Conservation (phyloP, 1,139 yeast species). For the Sugiyamaella novakii region DNA sequence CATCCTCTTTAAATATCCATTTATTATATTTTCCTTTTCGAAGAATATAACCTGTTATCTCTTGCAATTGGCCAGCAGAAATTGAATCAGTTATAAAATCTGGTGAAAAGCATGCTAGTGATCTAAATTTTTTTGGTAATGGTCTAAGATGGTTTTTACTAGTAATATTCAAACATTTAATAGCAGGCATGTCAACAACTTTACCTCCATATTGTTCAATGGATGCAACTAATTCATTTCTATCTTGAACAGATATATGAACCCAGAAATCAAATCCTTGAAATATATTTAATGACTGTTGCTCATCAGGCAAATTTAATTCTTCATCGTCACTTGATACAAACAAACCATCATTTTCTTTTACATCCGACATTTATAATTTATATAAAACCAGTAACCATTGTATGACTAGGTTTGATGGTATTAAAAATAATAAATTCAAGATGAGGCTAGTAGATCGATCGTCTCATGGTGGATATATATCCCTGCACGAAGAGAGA, state of each 20-base stretch:
- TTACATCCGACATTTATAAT: neutral
- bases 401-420: too few relatives aligned
- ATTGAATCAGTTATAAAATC: neutral
- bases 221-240: slow-evolving; percentile 11
- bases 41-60: neutral
- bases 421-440: too few relatives aligned
- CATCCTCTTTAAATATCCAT: neutral
- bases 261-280: slow-evolving; percentile 11
- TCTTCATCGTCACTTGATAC: slow-evolving; percentile 3
- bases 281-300: neutral
- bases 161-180: slow-evolving; percentile 9
- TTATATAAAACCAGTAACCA: too few relatives aligned
- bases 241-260: slow-evolving; percentile 12
- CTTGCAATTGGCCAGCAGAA: neutral
- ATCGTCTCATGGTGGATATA: too few relatives aligned
- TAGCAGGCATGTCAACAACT: neutral
- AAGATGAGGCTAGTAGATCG: too few relatives aligned
- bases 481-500: too few relatives aligned
- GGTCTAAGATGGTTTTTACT: slow-evolving; percentile 6
- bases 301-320: neutral
- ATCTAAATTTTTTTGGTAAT: slow-evolving; percentile 2
- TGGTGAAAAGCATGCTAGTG: slow-evolving; percentile 12
- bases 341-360: slow-evolving; percentile 1
- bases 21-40: slow-evolving; percentile 12
- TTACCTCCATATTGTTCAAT: slow-evolving; percentile 12